Evolutionary conservation across 768 basidiomycete genomes (phyloP).

Genomic region (Pleurotus citrinopileatus): DNA sequence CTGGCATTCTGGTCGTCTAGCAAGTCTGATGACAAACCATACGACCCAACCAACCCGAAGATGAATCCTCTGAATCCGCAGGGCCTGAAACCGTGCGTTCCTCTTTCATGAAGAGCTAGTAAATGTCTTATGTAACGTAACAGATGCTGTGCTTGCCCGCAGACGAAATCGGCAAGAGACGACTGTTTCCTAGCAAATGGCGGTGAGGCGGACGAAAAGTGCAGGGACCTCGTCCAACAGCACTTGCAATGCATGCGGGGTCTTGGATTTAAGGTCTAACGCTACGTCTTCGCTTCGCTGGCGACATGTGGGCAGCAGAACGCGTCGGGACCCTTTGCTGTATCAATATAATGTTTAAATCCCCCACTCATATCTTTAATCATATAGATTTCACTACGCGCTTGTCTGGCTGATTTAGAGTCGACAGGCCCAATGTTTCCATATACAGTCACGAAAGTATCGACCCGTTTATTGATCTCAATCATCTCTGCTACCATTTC

Average conservation of each 20-base stretch:
- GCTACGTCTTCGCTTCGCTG: no score
- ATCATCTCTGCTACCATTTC: no score
- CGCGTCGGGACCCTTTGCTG: no score
- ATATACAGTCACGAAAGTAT: no score
- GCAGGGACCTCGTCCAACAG: constrained; percentile 72
- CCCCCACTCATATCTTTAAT: neutral
- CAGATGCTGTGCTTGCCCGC: constrained; percentile 95
- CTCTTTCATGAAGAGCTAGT: neutral
- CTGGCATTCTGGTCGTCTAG: constrained; percentile 53
- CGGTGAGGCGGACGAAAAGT: constrained; percentile 69
- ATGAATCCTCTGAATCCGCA: constrained; percentile 89
- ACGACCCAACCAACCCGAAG: constrained; percentile 72
- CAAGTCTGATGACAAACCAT: constrained; percentile 37
- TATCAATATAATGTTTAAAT: no score
- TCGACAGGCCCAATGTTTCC: no score
- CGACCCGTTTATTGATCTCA: no score
- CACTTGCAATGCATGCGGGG: constrained; percentile 91
- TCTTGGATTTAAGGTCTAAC: constrained; percentile 82
- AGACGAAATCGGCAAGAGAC: constrained; percentile 90
- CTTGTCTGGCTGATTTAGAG: no score
- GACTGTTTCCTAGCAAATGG: constrained; percentile 87
- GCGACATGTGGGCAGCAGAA: no score
- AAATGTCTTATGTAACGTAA: neutral
- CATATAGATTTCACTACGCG: neutral
- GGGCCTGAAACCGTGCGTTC: constrained; percentile 89